These are phyloP conservation scores for Populus tremula DNA, from an alignment of 345 rosid species.

Conservation along the genomic window DNA sequence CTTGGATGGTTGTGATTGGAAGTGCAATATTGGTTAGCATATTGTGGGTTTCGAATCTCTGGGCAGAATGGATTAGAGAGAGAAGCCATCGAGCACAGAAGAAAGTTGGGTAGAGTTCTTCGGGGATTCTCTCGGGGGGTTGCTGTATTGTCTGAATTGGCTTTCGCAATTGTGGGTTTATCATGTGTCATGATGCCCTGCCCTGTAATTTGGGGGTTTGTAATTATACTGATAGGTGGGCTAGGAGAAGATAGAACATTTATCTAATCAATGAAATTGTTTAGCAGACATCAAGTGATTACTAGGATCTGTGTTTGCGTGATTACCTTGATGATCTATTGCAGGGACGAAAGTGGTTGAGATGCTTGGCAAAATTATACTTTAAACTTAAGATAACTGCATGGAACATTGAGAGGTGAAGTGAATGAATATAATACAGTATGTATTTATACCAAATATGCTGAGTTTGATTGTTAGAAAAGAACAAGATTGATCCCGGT, in stretches of 20 bases:
- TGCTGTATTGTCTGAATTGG: background rate
- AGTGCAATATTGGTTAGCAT: constrained; percentile 57
- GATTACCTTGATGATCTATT: background rate
- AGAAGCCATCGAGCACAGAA: constrained; percentile 21
- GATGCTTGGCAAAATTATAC: background rate
- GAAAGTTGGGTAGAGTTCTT: constrained; percentile 22
- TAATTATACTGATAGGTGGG: background rate
- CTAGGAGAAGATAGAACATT: background rate
- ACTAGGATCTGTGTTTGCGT: too few relatives aligned
- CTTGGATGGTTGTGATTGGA: constrained; percentile 66
- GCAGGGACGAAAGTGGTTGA: background rate
- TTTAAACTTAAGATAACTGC: background rate
- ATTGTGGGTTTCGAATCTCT: constrained; percentile 57
- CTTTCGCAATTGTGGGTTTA: background rate
- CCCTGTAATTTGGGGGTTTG: background rate
- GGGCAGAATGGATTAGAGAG: constrained; percentile 55
- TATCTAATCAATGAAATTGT: background rate
- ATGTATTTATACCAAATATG: background rate
- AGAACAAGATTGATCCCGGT: background rate
- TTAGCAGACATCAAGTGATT: background rate
- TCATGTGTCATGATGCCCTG: background rate
- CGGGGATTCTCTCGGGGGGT: too few relatives aligned
- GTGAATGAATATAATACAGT: background rate
- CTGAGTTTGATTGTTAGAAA: background rate
- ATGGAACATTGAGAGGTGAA: background rate